A percentile compares a stretch with the other conserved stretches of the same genome.
These are phyloP conservation scores for Kluyveromyces marxianus DNA, from an alignment of 1,139 yeast genomes.

Conservation along the genomic window DNA sequence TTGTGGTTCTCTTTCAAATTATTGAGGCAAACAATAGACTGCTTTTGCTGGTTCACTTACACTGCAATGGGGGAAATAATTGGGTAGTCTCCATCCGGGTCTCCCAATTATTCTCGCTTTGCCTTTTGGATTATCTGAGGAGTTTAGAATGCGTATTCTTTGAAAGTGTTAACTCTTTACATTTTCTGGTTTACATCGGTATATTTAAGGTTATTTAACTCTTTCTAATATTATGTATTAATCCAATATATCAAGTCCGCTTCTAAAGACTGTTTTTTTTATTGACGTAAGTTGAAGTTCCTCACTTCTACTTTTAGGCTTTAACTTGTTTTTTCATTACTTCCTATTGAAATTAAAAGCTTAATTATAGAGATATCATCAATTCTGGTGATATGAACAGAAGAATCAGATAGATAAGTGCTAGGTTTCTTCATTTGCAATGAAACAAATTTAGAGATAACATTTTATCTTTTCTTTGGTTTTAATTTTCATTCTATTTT, in stretches of 20 bases:
- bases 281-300: not conserved
- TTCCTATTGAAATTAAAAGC: no score
- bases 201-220: not conserved
- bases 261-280: not conserved
- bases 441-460: no score
- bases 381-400: no score
- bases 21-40: no score
- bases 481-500: no score
- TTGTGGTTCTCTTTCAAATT: not conserved
- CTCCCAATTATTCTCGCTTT: not conserved
- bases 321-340: not conserved
- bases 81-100: not conserved
- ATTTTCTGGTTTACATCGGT: not conserved
- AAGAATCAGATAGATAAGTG: no score
- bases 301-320: not conserved
- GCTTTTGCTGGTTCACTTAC: no score
- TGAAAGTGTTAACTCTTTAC: not conserved
- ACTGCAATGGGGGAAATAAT: no score
- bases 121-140: not conserved
- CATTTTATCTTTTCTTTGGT: no score
- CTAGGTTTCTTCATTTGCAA: no score
- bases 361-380: no score
- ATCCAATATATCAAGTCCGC: conserved; percentile 3
- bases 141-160: not conserved
- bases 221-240: not conserved